These are phyloP conservation scores for Selaginella tamariscina DNA, from an alignment of 75 land plant genomes.

Conservation along the genomic window DNA sequence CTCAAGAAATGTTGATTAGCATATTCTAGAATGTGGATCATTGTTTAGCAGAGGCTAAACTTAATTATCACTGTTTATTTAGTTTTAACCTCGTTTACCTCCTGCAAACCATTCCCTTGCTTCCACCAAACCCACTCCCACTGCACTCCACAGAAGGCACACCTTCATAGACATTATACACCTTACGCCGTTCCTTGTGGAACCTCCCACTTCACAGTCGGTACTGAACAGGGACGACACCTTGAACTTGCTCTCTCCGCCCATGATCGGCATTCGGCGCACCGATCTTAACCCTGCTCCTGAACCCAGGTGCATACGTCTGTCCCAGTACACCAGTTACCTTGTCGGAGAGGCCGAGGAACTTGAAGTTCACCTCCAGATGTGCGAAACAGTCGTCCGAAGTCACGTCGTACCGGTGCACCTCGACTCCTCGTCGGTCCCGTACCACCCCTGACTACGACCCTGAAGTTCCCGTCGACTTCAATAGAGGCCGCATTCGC, in stretches of 20 bases:
- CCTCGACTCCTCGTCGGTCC: slow-evolving; percentile 23
- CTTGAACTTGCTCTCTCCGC: slow-evolving; percentile 13
- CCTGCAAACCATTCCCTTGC: not conserved
- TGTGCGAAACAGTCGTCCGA: slow-evolving; percentile 25
- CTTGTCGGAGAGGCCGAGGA: slow-evolving; percentile 19
- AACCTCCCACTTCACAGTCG: slow-evolving; percentile 35
- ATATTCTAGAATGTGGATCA: too few relatives aligned
- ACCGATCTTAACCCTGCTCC: slow-evolving; percentile 19
- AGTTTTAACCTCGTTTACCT: too few relatives aligned
- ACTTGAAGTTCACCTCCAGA: slow-evolving; percentile 36
- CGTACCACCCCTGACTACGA: slow-evolving; percentile 8
- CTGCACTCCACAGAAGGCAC: not conserved
- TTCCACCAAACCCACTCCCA: not conserved
- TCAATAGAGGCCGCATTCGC: not conserved
- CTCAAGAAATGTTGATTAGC: too few relatives aligned
- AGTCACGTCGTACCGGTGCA: slow-evolving; percentile 26
- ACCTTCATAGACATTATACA: not conserved
- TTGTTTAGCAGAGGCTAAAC: too few relatives aligned
- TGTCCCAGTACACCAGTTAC: slow-evolving; percentile 29
- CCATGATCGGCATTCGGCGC: slow-evolving; percentile 27
- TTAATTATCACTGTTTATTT: too few relatives aligned
- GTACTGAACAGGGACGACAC: slow-evolving; percentile 16
- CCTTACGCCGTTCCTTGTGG: not conserved
- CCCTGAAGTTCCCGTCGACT: not conserved
- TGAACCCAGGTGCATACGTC: slow-evolving; percentile 23